These are phyloP conservation scores for Suhomyces tanzawaensis DNA, from an alignment of 805 yeast species.

Conservation along the genomic window DNA sequence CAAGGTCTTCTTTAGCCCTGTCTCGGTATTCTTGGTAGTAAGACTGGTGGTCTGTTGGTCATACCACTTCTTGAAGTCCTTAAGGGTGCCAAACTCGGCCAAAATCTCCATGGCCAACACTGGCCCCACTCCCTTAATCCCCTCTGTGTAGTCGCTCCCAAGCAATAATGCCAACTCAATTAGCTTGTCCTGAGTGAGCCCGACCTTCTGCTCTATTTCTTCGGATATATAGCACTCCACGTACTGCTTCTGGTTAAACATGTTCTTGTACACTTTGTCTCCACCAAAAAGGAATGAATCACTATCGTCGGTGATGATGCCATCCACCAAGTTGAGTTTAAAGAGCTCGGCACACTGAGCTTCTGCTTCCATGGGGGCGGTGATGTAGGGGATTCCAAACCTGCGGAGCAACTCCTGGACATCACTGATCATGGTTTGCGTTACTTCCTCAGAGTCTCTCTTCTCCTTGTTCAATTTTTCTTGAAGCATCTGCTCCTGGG, in stretches of 20 bases:
- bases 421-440: slow-evolving; percentile 79
- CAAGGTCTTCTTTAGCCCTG: slow-evolving; percentile 55
- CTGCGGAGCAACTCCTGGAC: slow-evolving; percentile 83
- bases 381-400: slow-evolving; percentile 91
- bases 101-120: slow-evolving; percentile 87
- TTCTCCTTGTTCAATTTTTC: slow-evolving; percentile 64
- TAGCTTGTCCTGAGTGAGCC: slow-evolving; percentile 59
- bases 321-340: slow-evolving; percentile 77
- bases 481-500: slow-evolving; percentile 50
- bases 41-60: slow-evolving; percentile 39
- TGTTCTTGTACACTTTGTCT: slow-evolving; percentile 74
- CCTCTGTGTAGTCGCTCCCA: slow-evolving; percentile 96
- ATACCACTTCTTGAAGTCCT: slow-evolving; percentile 54
- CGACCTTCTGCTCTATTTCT: slow-evolving; percentile 61
- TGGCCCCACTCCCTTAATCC: slow-evolving; percentile 91
- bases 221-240: slow-evolving; percentile 76
- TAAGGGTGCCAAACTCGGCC: slow-evolving; percentile 68
- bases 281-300: slow-evolving; percentile 96
- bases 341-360: slow-evolving; percentile 92
- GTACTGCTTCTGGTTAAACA: slow-evolving; percentile 90
- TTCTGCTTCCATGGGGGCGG: slow-evolving; percentile 99
- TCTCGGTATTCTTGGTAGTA: slow-evolving; percentile 7
- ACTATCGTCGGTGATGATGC: slow-evolving; percentile 94
- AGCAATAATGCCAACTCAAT: slow-evolving; percentile 79
- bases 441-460: slow-evolving; percentile 90